These are phyloP conservation scores for Coniochaeta sp. DNA, from an alignment of 2,329 filamentous ascomycete genomes.

Conservation along the genomic window DNA sequence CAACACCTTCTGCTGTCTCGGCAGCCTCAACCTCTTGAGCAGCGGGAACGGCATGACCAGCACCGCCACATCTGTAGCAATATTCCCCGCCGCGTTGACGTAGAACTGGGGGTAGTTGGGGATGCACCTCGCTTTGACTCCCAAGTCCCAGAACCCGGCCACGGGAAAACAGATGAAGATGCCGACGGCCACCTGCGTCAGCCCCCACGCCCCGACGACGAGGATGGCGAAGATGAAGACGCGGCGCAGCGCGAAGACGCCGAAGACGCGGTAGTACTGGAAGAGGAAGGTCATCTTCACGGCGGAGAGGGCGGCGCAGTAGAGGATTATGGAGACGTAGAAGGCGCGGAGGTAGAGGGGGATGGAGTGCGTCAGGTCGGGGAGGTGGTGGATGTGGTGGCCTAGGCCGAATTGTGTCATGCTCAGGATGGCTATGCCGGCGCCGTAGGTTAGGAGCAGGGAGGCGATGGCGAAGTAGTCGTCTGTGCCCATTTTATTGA, in stretches of 20 bases:
- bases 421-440: conserved; percentile 11
- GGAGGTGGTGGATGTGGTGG: background rate
- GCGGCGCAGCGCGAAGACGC: conserved; percentile 22
- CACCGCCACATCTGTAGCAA: conserved; percentile 26
- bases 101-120: conserved; percentile 24
- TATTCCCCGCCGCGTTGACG: conserved; percentile 28
- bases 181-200: conserved; percentile 25
- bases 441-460: conserved; percentile 5
- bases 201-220: conserved; percentile 25
- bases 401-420: conserved; percentile 1
- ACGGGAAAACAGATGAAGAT: conserved; percentile 28
- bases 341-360: conserved; percentile 10
- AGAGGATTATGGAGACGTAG: conserved; percentile 28
- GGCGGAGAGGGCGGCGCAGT: conserved; percentile 23
- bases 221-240: conserved; percentile 23
- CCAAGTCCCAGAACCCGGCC: conserved; percentile 23
- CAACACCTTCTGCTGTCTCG: conserved; percentile 20
- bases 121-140: conserved; percentile 18
- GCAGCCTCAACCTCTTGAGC: conserved; percentile 22
- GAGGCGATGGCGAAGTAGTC: background rate
- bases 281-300: conserved; percentile 28
- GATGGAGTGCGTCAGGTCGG: background rate
- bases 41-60: conserved; percentile 27
- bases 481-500: background rate
- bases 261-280: conserved; percentile 27